Evolutionary conservation across 139 green algal genomes (phyloP).

Genomic region (Closterium sp.): DNA sequence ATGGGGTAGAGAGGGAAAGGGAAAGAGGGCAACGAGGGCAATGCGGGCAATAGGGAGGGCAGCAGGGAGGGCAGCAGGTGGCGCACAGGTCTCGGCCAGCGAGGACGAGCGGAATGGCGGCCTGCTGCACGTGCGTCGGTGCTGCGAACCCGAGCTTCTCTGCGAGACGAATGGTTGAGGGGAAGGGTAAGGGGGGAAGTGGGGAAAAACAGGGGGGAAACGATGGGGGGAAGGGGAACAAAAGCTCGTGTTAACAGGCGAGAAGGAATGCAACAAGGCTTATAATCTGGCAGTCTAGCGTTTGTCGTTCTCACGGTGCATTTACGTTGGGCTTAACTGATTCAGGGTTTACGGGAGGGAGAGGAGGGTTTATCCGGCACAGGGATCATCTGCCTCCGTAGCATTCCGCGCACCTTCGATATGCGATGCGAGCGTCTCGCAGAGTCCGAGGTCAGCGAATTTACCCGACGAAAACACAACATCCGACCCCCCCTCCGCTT

Average conservation of each 20-base stretch:
- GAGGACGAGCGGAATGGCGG: slow-evolving; percentile 33
- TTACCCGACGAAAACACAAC: not conserved
- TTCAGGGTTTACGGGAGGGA: not conserved
- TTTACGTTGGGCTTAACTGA: no score
- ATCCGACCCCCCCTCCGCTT: not conserved
- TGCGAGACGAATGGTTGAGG: not conserved
- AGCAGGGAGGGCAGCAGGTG: no score
- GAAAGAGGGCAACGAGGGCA: no score
- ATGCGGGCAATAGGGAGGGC: no score
- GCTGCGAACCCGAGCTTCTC: slow-evolving; percentile 30
- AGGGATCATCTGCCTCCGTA: not conserved
- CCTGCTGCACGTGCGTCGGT: slow-evolving; percentile 41
- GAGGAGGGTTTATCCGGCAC: not conserved
- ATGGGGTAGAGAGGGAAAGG: no score
- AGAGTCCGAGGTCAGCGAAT: not conserved
- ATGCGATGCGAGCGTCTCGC: not conserved
- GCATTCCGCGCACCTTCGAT: not conserved
- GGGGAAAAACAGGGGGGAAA: not conserved
- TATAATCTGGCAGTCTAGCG: no score
- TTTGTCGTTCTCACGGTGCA: no score
- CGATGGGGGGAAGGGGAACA: no score
- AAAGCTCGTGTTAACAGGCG: no score
- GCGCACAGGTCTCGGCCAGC: slow-evolving; percentile 30
- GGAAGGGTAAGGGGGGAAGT: no score
- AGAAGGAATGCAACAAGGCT: no score